Evolutionary conservation across 2,329 filamentous ascomycete genomes (phyloP).

Genomic region (Colletotrichum navitas): DNA sequence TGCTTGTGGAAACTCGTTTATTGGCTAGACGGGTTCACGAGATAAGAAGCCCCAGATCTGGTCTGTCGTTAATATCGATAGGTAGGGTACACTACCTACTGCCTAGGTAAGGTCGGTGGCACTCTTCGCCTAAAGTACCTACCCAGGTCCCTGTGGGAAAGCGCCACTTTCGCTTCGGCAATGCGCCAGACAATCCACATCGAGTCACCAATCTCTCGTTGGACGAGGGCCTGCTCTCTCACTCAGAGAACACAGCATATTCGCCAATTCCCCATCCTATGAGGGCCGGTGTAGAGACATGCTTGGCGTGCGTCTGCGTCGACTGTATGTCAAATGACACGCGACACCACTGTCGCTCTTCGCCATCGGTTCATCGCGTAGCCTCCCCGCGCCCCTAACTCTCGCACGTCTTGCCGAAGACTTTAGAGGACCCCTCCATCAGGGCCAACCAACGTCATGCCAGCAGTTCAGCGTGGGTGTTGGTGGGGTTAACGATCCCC

Average conservation of each 20-base stretch:
- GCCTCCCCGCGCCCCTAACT: constrained; percentile 11
- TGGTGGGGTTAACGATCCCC: constrained; percentile 29
- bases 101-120: background rate
- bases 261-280: constrained; percentile 7
- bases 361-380: constrained; percentile 5
- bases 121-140: too few species aligned
- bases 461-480: constrained; percentile 26
- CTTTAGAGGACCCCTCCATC: constrained; percentile 25
- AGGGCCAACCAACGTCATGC: constrained; percentile 33
- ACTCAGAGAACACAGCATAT: constrained; percentile 8
- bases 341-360: constrained; percentile 33
- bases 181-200: constrained; percentile 1
- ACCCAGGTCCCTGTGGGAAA: background rate
- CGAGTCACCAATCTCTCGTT: constrained; percentile 11
- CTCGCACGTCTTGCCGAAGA: constrained; percentile 10
- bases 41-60: constrained; percentile 25
- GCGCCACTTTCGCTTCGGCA: constrained; percentile 33
- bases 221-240: constrained; percentile 1
- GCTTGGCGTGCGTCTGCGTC: constrained; percentile 26
- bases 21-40: constrained; percentile 22
- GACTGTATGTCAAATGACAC: constrained; percentile 24
- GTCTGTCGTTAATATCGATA: constrained; percentile 17
- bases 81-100: background rate
- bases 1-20: background rate
- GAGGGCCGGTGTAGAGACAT: background rate